Conservation (phyloP, 192 early-diverging fungal species). For the Lunasporangiospora selenospora region DNA sequence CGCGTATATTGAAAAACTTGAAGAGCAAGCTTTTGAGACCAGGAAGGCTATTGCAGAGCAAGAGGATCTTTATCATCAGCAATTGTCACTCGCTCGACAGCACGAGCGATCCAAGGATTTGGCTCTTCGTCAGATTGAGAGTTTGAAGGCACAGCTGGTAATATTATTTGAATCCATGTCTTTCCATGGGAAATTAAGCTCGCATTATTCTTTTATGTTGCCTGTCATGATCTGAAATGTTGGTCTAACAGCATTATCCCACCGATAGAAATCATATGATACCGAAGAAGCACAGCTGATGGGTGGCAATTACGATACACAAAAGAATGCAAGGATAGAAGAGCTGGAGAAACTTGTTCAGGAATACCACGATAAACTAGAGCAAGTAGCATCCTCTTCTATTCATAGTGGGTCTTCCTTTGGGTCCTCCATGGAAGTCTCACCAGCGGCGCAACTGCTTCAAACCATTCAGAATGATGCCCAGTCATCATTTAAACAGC, state of each 20-base stretch:
- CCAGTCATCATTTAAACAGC: conserved; percentile 1
- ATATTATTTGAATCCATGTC: too few relatives aligned
- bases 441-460: neutral
- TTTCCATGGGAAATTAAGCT: too few relatives aligned
- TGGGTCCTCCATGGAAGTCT: neutral
- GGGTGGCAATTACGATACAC: conserved; percentile 61
- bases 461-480: conserved; percentile 9
- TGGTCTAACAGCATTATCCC: too few relatives aligned
- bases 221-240: too few relatives aligned
- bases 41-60: conserved; percentile 54
- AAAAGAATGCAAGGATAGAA: conserved; percentile 63
- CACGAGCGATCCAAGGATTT: conserved; percentile 59
- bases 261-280: conserved; percentile 58
- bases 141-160: conserved; percentile 73
- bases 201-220: too few relatives aligned
- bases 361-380: conserved; percentile 56
- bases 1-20: conserved; percentile 38
- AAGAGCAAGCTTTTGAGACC: conserved; percentile 49
- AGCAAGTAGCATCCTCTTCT: neutral
- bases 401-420: too few relatives aligned
- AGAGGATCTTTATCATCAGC: conserved; percentile 46
- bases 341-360: conserved; percentile 70
- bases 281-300: conserved; percentile 55
- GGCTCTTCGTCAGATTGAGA: conserved; percentile 64
- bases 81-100: conserved; percentile 37